Conservation (phyloP, 306 rosid species). For the Fragaria ananassa region DNA sequence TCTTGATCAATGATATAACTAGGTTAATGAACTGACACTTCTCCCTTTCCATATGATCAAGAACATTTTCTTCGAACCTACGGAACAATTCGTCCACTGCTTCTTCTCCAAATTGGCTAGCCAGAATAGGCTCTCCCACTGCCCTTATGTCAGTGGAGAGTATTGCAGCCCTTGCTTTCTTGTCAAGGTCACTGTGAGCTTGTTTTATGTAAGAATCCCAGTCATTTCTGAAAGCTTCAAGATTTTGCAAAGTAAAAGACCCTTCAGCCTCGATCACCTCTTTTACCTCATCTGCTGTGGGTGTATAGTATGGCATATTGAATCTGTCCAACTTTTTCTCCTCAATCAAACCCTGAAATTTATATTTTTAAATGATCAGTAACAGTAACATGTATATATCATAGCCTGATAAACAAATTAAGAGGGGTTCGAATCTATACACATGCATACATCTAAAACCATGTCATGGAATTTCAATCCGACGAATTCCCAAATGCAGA, state of each 20-base stretch:
- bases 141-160: slow-evolving; percentile 35
- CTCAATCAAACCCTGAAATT: slow-evolving; percentile 36
- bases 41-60: slow-evolving; percentile 22
- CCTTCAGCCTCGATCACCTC: slow-evolving; percentile 36
- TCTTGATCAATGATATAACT: slow-evolving; percentile 19
- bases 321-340: slow-evolving; percentile 32
- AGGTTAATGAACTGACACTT: slow-evolving; percentile 10
- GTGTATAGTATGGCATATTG: slow-evolving; percentile 36
- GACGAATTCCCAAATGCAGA: slow-evolving; percentile 9
- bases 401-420: neutral
- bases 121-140: slow-evolving; percentile 37
- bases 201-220: slow-evolving; percentile 33
- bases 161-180: slow-evolving; percentile 14
- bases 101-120: slow-evolving; percentile 27
- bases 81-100: slow-evolving; percentile 38
- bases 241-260: slow-evolving; percentile 27
- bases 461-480: slow-evolving; percentile 40
- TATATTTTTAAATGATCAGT: neutral
- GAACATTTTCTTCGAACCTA: slow-evolving; percentile 22
- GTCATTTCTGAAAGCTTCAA: slow-evolving; percentile 15
- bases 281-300: slow-evolving; percentile 34
- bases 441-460: slow-evolving; percentile 41
- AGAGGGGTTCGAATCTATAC: neutral
- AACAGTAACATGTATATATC: neutral
- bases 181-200: slow-evolving; percentile 5